Base-by-base conservation (phyloP, 371 early-diverging fungal species). In the Lichtheimia ornata region DNA sequence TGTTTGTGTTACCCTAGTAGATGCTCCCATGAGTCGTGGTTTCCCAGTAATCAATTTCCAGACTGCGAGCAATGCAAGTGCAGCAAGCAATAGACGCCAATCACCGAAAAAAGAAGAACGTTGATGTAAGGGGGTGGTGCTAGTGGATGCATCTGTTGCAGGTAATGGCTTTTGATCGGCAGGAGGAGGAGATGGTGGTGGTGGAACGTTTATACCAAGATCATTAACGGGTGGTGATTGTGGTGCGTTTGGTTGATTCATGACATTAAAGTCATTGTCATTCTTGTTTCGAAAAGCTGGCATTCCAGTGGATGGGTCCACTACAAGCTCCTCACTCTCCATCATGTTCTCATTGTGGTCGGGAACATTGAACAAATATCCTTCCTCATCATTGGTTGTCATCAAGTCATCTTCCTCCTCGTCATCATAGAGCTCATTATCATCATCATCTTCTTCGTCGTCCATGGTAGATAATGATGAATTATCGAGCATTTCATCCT, bases 221-320 rank as follows among this genome's bases (percentile, higher is more conserved):
- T 41, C 17, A 41, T 47, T 24, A 55, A 22, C 45, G 6, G 43
- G 5, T 13, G n/a, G 27, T 17, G 45, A n/a, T 43, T 35, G 22
- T 44, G 24, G 56, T 5, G 5, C 20, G 22, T 44, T n/a, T 35
- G 35, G 35, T 35, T 35, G 35, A 35, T 35, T 35, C 35, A 35
- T 35, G 42, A 56, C 41, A 45, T 53, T 43, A 25, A 61, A 61
- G 24, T 61, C 62, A 30, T 45, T 28, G 15, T 50, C n/a, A 30
- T 54, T 45, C 49, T 54, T 61, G 49, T 54, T 54, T 20, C 24
- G 41, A n/a, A 53, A 61, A 11, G 28, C 24, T 20, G 62, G 54
- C 49, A 61, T 25, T 28, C 41, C 55, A 20, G 55, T 49, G 45
- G 53, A 54, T 28, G 53, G 49, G 22, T 61, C 62, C 44, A 56